Conservation (phyloP, 805 yeast genomes). For the Kluyveromyces nonfermentans region DNA sequence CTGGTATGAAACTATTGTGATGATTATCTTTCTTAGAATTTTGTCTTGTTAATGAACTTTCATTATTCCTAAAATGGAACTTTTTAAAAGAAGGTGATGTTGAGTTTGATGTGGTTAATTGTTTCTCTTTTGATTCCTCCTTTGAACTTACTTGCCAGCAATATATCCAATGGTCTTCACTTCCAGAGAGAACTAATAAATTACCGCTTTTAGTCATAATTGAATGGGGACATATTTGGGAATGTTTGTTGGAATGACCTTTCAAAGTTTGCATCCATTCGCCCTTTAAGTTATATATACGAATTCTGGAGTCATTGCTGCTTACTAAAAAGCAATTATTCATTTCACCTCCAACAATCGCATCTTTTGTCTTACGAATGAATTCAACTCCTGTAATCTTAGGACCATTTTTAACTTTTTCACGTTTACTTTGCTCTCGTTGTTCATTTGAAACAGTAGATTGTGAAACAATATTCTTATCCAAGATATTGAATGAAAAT, state of each 20-base stretch:
- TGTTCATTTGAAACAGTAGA: slow-evolving; percentile 17
- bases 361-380: slow-evolving; percentile 17
- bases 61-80: slow-evolving; percentile 5
- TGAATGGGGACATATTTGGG: slow-evolving; percentile 55
- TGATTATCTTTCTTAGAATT: slow-evolving; percentile 8
- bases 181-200: slow-evolving; percentile 58
- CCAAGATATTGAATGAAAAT: slow-evolving; percentile 38
- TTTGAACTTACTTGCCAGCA: slow-evolving; percentile 49
- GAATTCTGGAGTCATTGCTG: slow-evolving; percentile 71
- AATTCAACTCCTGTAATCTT: slow-evolving; percentile 71
- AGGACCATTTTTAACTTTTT: slow-evolving; percentile 32
- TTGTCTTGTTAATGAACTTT: slow-evolving; percentile 1
- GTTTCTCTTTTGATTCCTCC: slow-evolving; percentile 12
- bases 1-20: slow-evolving; percentile 2
- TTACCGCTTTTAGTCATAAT: slow-evolving; percentile 9
- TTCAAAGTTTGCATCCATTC: slow-evolving; percentile 57
- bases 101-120: slow-evolving; percentile 1
- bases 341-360: slow-evolving; percentile 16
- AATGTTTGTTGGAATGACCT: slow-evolving; percentile 62
- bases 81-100: slow-evolving; percentile 7
- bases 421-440: slow-evolving; percentile 21
- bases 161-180: slow-evolving; percentile 83
- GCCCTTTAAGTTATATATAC: slow-evolving; percentile 53
- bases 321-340: slow-evolving; percentile 48
- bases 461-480: slow-evolving; percentile 22